These are phyloP conservation scores for Ilyonectria sp. DNA, from an alignment of 2,329 filamentous ascomycete genomes.

Conservation along the genomic window DNA sequence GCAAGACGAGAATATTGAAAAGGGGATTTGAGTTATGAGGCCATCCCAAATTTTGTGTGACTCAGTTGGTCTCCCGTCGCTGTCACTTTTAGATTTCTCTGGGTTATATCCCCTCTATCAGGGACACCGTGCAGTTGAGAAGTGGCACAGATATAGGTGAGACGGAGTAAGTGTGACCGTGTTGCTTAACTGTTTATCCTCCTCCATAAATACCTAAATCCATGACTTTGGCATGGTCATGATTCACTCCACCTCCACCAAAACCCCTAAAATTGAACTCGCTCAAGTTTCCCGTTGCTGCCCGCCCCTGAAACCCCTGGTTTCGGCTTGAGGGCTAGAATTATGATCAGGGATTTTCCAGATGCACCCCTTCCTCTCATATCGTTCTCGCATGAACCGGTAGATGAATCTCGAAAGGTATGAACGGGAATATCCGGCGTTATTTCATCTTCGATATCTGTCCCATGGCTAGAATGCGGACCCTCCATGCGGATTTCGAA, in stretches of 20 bases:
- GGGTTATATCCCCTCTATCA: not conserved
- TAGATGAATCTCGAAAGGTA: not conserved
- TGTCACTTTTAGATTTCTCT: not conserved
- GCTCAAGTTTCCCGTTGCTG: not conserved
- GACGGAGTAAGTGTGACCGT: too few species aligned
- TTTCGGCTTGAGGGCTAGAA: too few species aligned
- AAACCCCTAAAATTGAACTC: not conserved
- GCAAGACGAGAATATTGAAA: constrained; percentile 1
- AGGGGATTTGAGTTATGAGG: constrained; percentile 11
- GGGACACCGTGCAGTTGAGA: not conserved
- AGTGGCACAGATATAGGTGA: not conserved
- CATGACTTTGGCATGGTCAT: too few species aligned
- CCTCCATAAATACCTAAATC: not conserved
- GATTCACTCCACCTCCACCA: not conserved
- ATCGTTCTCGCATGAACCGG: too few species aligned
- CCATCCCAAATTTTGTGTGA: not conserved
- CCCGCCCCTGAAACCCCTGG: not conserved
- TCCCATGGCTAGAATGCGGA: not conserved
- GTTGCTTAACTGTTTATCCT: not conserved
- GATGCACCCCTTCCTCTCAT: not conserved
- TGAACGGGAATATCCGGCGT: not conserved
- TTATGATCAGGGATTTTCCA: not conserved
- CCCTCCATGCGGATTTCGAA: not conserved
- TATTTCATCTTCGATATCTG: too few species aligned
- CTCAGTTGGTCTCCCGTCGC: not conserved